These are phyloP conservation scores for Boletus holoroseus DNA, from an alignment of 1,284 basidiomycete genomes.

Conservation along the genomic window DNA sequence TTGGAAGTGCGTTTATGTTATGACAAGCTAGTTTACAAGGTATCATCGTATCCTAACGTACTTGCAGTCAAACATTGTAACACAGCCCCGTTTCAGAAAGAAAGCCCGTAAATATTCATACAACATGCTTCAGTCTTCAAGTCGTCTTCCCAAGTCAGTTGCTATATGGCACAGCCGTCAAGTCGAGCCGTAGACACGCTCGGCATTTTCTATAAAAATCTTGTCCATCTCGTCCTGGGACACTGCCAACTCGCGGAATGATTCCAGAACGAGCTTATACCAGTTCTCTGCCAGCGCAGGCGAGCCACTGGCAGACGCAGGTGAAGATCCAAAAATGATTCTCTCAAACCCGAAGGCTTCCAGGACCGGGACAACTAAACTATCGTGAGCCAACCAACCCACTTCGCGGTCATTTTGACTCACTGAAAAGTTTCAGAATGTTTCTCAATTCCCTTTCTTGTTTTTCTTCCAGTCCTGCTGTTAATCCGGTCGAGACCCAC, in stretches of 20 bases:
- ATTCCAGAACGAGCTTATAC: slow-evolving; percentile 78
- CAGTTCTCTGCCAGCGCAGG: slow-evolving; percentile 59
- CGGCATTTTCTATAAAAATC: slow-evolving; percentile 65
- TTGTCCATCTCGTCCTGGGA: slow-evolving; percentile 73
- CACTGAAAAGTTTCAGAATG: slow-evolving; percentile 84
- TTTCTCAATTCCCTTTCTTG: slow-evolving; percentile 61
- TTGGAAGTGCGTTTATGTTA: neutral
- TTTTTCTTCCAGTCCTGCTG: slow-evolving; percentile 35
- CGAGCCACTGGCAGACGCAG: slow-evolving; percentile 44
- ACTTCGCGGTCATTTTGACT: slow-evolving; percentile 35
- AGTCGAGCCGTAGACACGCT: slow-evolving; percentile 49
- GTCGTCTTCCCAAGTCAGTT: neutral
- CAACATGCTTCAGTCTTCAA: neutral
- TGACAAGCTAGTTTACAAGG: neutral
- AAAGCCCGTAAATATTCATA: slow-evolving; percentile 1
- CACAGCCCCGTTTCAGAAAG: neutral
- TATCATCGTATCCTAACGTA: neutral
- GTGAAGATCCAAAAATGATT: slow-evolving; percentile 57
- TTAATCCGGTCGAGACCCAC: slow-evolving; percentile 42
- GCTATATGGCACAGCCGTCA: neutral
- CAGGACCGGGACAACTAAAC: slow-evolving; percentile 68
- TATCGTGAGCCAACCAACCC: slow-evolving; percentile 2
- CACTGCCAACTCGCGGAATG: slow-evolving; percentile 76
- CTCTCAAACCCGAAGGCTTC: slow-evolving; percentile 59
- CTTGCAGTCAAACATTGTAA: neutral